A percentile compares a stretch with the other conserved stretches of the same genome.
Conservation (phyloP, 164 flowering plant genomes). For the Brasenia schreberi region DNA sequence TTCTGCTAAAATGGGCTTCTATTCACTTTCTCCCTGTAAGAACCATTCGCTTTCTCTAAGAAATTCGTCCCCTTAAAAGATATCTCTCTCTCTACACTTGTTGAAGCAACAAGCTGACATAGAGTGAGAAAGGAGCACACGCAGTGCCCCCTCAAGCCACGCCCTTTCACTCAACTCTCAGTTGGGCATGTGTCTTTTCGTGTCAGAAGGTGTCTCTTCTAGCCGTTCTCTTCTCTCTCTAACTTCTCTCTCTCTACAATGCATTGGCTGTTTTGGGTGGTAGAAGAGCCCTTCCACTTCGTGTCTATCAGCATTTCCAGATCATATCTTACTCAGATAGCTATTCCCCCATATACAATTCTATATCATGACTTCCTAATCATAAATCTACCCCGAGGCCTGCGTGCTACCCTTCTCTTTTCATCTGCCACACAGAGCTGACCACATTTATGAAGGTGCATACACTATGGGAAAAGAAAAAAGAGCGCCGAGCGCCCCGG, state of each 20-base stretch:
- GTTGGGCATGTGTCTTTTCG: constrained; percentile 41
- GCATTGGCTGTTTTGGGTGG: constrained; percentile 3
- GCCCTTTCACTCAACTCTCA: constrained; percentile 37
- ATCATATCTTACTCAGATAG: constrained; percentile 16
- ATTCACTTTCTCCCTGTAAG: background rate
- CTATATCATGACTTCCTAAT: constrained; percentile 34
- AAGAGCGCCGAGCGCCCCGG: constrained; percentile 1
- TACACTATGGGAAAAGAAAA: background rate
- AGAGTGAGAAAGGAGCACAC: constrained; percentile 30
- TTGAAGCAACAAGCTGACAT: constrained; percentile 22
- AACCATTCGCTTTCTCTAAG: background rate
- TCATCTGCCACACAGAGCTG: background rate
- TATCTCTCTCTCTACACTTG: constrained; percentile 14
- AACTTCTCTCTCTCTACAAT: constrained; percentile 5
- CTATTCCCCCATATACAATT: background rate
- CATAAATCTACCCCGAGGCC: constrained; percentile 51
- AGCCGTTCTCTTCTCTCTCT: constrained; percentile 1
- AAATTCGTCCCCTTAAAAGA: no score
- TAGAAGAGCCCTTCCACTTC: constrained; percentile 1
- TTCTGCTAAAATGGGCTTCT: background rate
- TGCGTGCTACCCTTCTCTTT: constrained; percentile 25
- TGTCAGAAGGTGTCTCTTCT: constrained; percentile 29
- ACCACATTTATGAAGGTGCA: background rate
- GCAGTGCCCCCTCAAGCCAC: constrained; percentile 28
- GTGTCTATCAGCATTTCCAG: constrained; percentile 10